These are phyloP conservation scores for Ambispora gerdemannii DNA, from an alignment of 192 early-diverging fungal species.

Conservation along the genomic window DNA sequence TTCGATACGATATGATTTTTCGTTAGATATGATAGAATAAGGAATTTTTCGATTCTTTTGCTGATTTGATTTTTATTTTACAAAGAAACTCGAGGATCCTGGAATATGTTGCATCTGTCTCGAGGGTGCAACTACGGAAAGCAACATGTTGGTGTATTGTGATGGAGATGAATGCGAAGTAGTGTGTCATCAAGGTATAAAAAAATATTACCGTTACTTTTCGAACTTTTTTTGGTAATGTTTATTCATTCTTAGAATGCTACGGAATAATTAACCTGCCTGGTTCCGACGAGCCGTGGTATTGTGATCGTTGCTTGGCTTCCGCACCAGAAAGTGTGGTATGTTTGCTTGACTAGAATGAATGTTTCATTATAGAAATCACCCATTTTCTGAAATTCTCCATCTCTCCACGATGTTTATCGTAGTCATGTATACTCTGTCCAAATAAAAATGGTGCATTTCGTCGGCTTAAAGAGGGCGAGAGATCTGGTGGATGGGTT, in stretches of 20 bases:
- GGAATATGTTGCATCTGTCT: constrained; percentile 54
- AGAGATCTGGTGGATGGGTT: constrained; percentile 41
- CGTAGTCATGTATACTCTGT: constrained; percentile 42
- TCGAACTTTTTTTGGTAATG: neutral
- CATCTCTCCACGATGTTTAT: neutral
- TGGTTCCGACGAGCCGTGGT: constrained; percentile 41
- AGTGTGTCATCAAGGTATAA: constrained; percentile 29
- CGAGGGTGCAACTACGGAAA: constrained; percentile 44
- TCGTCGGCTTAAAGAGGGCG: constrained; percentile 38
- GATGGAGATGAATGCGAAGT: constrained; percentile 38
- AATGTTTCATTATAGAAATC: too few relatives aligned
- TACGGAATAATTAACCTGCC: constrained; percentile 43
- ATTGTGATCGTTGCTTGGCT: constrained; percentile 45
- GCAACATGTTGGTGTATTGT: constrained; percentile 53
- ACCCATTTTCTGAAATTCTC: neutral
- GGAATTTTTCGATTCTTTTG: neutral
- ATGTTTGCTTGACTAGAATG: constrained; percentile 11
- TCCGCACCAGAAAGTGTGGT: constrained; percentile 41
- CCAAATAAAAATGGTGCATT: constrained; percentile 46
- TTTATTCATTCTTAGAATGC: constrained; percentile 37
- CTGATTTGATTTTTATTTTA: neutral
- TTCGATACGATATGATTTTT: too few relatives aligned
- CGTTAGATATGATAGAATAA: too few relatives aligned
- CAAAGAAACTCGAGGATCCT: constrained; percentile 52
- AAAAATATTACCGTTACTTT: neutral